A percentile compares a stretch with the other conserved stretches of the same genome.
These are phyloP conservation scores for Leccinum griseonigrum DNA, from an alignment of 1,284 basidiomycete genomes.

Conservation along the genomic window DNA sequence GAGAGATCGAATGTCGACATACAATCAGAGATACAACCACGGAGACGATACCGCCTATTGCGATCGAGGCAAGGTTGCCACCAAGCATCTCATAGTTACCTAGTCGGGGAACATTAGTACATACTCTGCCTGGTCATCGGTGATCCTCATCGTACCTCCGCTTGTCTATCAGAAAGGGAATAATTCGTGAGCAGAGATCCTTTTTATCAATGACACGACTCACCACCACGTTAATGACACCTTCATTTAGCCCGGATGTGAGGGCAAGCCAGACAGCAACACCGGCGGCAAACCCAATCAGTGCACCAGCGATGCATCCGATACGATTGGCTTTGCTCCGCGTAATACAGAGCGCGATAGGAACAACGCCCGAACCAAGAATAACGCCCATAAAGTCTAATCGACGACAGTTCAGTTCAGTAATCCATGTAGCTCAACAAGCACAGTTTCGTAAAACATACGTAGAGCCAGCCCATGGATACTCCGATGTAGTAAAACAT, in stretches of 20 bases:
- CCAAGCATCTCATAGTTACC: slow-evolving; percentile 84
- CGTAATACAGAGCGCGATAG: slow-evolving; percentile 80
- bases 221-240: slow-evolving; percentile 72
- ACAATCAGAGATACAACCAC: slow-evolving; percentile 51
- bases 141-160: slow-evolving; percentile 37
- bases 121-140: background rate
- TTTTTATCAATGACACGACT: background rate
- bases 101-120: slow-evolving; percentile 23
- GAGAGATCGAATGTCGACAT: slow-evolving; percentile 6
- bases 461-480: slow-evolving; percentile 87
- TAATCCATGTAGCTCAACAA: background rate
- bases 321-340: slow-evolving; percentile 84
- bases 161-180: slow-evolving; percentile 39
- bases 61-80: slow-evolving; percentile 86
- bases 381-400: slow-evolving; percentile 80
- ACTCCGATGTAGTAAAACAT: slow-evolving; percentile 91
- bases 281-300: slow-evolving; percentile 71
- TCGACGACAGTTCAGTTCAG: background rate
- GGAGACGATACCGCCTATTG: slow-evolving; percentile 77
- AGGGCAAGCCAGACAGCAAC: slow-evolving; percentile 85
- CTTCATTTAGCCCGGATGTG: slow-evolving; percentile 66
- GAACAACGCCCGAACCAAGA: slow-evolving; percentile 83
- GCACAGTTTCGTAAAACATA: slow-evolving; percentile 41
- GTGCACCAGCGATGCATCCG: slow-evolving; percentile 72
- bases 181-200: background rate